These are phyloP conservation scores for Teunomyces pallodes DNA, from an alignment of 805 yeast species.

Conservation along the genomic window DNA sequence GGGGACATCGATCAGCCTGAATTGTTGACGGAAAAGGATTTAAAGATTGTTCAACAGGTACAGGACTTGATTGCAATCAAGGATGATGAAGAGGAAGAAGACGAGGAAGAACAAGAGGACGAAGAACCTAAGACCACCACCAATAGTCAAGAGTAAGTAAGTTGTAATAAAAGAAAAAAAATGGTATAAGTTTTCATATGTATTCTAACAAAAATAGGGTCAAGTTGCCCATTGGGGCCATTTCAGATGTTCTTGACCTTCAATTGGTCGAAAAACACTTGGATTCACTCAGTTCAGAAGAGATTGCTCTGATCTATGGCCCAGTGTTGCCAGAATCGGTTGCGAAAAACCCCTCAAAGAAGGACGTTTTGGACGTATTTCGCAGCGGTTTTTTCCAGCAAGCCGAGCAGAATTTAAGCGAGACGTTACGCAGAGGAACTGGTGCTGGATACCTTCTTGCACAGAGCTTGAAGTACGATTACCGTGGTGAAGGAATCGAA, in stretches of 20 bases:
- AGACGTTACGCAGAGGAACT: conserved; percentile 33
- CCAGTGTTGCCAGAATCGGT: conserved; percentile 42
- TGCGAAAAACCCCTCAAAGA: conserved; percentile 29
- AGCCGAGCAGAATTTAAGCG: conserved; percentile 39
- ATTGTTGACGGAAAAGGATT: conserved; percentile 59
- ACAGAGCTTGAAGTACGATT: conserved; percentile 46
- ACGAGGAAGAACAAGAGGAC: conserved; percentile 14
- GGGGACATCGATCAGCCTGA: conserved; percentile 61
- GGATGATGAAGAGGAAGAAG: conserved; percentile 37
- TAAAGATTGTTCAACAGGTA: conserved; percentile 46
- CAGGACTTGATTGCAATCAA: conserved; percentile 44
- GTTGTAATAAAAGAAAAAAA: neutral
- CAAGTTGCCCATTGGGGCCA: conserved; percentile 26
- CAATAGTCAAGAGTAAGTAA: conserved; percentile 1
- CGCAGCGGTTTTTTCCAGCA: conserved; percentile 49
- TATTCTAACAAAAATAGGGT: neutral
- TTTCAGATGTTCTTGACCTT: conserved; percentile 34
- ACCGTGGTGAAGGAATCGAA: conserved; percentile 55
- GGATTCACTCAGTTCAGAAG: conserved; percentile 27
- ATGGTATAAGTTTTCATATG: neutral
- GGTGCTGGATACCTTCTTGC: conserved; percentile 52
- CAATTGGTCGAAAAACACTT: conserved; percentile 32
- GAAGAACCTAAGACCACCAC: neutral
- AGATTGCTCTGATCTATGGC: conserved; percentile 32
- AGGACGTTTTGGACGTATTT: conserved; percentile 41